Conservation (phyloP, 441 rosid species). For the Aquilaria agallochum region DNA sequence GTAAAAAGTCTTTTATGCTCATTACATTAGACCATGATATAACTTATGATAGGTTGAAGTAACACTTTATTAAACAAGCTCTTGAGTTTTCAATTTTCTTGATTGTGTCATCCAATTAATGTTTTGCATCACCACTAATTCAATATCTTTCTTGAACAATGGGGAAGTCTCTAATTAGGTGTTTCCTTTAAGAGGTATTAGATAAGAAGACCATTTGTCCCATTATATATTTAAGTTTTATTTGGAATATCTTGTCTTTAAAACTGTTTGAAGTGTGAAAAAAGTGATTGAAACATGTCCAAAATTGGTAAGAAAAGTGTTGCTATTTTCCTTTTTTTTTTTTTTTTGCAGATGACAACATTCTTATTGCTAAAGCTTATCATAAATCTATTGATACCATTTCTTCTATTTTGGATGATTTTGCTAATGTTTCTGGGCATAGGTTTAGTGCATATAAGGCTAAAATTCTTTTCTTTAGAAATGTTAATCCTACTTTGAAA, state of each 20-base stretch:
- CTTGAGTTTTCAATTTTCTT: no score
- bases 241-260: not conserved
- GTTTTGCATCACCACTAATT: not conserved
- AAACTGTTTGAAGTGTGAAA: no score
- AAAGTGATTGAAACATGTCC: no score
- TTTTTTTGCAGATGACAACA: not conserved
- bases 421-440: not conserved
- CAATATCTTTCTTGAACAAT: no score
- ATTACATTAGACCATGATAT: not conserved
- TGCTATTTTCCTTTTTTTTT: not conserved
- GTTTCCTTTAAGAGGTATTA: not conserved
- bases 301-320: no score
- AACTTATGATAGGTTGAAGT: not conserved
- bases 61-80: not conserved
- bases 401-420: not conserved
- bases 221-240: no score
- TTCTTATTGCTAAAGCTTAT: not conserved
- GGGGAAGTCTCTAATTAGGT: not conserved
- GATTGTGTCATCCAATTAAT: no score
- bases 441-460: not conserved
- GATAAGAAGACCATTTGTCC: no score
- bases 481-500: not conserved
- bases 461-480: not conserved
- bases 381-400: not conserved
- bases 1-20: no score